These are phyloP conservation scores for Suillus paluster DNA, from an alignment of 768 basidiomycete species.

Conservation along the genomic window DNA sequence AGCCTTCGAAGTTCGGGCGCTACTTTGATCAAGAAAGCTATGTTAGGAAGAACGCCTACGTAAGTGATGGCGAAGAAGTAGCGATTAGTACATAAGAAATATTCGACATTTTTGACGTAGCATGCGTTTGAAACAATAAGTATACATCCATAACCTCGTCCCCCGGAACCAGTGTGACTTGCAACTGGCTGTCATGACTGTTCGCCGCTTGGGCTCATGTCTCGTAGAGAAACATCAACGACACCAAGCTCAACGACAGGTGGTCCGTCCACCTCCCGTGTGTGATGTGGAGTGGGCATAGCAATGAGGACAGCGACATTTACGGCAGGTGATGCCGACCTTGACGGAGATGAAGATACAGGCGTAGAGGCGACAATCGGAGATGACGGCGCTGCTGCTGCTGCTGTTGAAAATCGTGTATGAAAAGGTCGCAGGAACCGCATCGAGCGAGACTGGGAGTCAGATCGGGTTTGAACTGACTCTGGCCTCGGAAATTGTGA, in stretches of 20 bases:
- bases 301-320: constrained; percentile 49
- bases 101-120: neutral
- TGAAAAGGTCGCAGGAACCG: constrained; percentile 24
- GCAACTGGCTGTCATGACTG: neutral
- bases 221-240: constrained; percentile 16
- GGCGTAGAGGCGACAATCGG: constrained; percentile 5
- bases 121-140: neutral
- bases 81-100: neutral
- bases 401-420: constrained; percentile 18
- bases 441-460: constrained; percentile 13
- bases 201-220: neutral
- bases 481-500: constrained; percentile 4
- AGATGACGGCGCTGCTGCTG: constrained; percentile 13
- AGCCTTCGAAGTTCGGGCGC: neutral
- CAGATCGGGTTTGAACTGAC: constrained; percentile 7
- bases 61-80: neutral
- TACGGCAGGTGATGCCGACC: constrained; percentile 26
- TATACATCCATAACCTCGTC: neutral
- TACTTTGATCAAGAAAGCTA: neutral
- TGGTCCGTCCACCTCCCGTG: constrained; percentile 26
- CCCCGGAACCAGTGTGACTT: neutral
- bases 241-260: constrained; percentile 41
- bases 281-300: constrained; percentile 37
- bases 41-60: neutral
- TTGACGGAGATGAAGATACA: constrained; percentile 12